These are phyloP conservation scores for Clavispora carvajalis DNA, from an alignment of 805 yeast species.

Conservation along the genomic window DNA sequence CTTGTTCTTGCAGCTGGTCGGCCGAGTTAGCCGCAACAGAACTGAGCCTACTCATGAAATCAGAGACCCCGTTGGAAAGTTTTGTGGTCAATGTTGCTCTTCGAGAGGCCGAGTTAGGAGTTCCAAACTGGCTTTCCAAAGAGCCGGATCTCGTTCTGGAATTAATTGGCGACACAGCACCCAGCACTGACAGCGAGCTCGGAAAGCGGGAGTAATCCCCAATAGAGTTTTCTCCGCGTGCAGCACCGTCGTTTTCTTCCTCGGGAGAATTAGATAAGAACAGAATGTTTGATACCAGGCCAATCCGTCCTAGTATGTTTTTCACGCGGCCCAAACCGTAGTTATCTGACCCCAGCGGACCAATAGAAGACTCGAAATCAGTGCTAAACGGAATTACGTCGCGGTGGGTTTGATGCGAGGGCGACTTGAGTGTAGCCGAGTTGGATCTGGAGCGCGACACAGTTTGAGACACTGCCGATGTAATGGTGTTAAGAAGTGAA, in stretches of 20 bases:
- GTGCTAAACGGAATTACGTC: constrained; percentile 22
- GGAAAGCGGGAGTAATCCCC: constrained; percentile 2
- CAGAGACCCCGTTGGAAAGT: constrained; percentile 36
- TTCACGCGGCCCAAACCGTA: constrained; percentile 28
- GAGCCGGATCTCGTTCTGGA: constrained; percentile 37
- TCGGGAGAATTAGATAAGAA: constrained; percentile 3
- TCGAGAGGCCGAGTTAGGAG: constrained; percentile 6
- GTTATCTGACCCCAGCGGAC: constrained; percentile 13
- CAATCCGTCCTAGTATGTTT: constrained; percentile 31
- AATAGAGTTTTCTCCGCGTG: not conserved
- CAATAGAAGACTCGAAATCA: constrained; percentile 17
- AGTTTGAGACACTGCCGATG: constrained; percentile 25
- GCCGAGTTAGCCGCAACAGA: constrained; percentile 11
- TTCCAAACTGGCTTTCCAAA: constrained; percentile 14
- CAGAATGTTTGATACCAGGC: constrained; percentile 15
- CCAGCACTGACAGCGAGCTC: constrained; percentile 22
- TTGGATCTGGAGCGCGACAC: constrained; percentile 30
- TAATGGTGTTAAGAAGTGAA: constrained; percentile 33
- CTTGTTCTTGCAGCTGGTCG: not conserved
- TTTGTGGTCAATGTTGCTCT: constrained; percentile 19
- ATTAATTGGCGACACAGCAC: constrained; percentile 30
- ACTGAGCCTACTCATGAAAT: constrained; percentile 38
- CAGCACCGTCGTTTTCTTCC: not conserved
- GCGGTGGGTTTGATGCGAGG: constrained; percentile 10
- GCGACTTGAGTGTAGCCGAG: constrained; percentile 21